These are phyloP conservation scores for Rehmannia glutinosa DNA, from an alignment of 257 asterid genomes.

Conservation along the genomic window DNA sequence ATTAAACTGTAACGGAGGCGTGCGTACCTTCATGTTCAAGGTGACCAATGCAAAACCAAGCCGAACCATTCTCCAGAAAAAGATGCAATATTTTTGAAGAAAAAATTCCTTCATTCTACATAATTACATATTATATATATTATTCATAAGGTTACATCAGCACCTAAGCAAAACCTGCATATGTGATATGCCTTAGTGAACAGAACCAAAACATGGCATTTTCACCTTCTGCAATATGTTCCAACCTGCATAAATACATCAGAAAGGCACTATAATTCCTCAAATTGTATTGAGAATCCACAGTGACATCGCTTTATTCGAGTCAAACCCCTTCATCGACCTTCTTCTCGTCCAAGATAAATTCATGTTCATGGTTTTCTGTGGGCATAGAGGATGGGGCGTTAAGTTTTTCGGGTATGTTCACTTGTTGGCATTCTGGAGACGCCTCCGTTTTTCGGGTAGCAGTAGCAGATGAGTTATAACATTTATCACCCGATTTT, in stretches of 20 bases:
- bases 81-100: no score
- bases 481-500: slow-evolving; percentile 18
- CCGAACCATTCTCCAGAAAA: no score
- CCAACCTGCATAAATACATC: neutral
- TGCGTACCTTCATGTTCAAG: no score
- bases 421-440: slow-evolving; percentile 18
- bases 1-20: no score
- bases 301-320: slow-evolving; percentile 59
- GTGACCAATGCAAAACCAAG: no score
- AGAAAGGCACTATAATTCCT: slow-evolving; percentile 46
- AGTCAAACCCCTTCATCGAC: slow-evolving; percentile 39
- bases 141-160: neutral
- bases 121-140: no score
- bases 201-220: neutral
- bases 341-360: slow-evolving; percentile 39
- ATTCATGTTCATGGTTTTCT: slow-evolving; percentile 63
- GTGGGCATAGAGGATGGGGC: slow-evolving; percentile 16
- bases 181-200: neutral
- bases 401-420: slow-evolving; percentile 2
- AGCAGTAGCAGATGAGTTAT: slow-evolving; percentile 4
- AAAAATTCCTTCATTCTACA: no score
- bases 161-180: neutral
- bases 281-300: slow-evolving; percentile 75
- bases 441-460: slow-evolving; percentile 18
- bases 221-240: slow-evolving; percentile 1